Base-by-base conservation (phyloP, 345 rosid species). In the Acer saccharum region DNA sequence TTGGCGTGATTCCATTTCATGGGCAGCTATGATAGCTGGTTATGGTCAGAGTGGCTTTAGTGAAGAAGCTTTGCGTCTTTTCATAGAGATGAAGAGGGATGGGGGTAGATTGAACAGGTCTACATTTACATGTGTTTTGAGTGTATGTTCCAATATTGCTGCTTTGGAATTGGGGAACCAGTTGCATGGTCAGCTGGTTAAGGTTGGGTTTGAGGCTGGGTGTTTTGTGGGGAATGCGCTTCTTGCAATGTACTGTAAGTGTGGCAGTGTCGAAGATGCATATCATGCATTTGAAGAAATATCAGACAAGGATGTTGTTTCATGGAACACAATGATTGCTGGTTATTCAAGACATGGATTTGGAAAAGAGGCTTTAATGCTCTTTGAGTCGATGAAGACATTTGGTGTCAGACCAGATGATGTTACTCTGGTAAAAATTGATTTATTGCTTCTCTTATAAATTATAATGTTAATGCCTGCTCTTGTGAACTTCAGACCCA, bases 21-120 rank as follows among this genome's bases (percentile, higher is more conserved):
- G 94, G 94, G 89, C 92, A 14, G 92, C 93, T 71, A 89, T 91
- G 91, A 85, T 91, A 80, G 84, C 93, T 21, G 91, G 90, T 48
- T 91, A 91, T 58, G 83, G 90, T 11, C 94, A 91, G 78, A 63
- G 80, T 61, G 93, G 90, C 35, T 83, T 76, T 55, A 78, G 74
- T 75, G 83, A 86, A 77, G 90, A 89, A 76, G 91, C 92, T 75
- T 74, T 88, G 66, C 69, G 58, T 27, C 83, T 89, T 77, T 85
- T 86, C 77, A 76, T 85, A n/a, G 82, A 81, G 65, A 91, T 91
- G 94, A 83, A 86, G 81, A 85, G 93, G 77, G 85, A 83, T 35
- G 89, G 90, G 20, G 91, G 82, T 68, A 83, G 81, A 69, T 76
- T 88, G 81, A 91, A 89, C 55, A 86, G 90, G 76, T 88, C 94